Evolutionary conservation across 2,329 filamentous ascomycete genomes (phyloP), one percentile per base, ranked within the genome.

Genomic region (Fusarium caatingaense): DNA sequence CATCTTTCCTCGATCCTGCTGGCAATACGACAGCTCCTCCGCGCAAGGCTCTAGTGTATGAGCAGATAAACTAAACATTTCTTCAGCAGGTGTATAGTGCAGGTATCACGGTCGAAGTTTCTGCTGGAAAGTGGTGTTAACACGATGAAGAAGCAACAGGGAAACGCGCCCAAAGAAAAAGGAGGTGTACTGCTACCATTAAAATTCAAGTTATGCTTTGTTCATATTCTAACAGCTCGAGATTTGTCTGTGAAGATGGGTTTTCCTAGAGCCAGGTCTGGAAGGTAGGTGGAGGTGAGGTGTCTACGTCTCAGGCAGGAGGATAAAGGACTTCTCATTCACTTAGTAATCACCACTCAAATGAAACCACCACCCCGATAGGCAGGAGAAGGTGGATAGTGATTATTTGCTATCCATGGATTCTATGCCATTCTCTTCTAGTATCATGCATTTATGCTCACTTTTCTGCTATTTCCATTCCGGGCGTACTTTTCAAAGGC

Each of bases 201-300:
- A 4, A 5, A 37, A 18, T n/a, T 37, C 10, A n/a, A n/a, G 9
- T n/a, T 18, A 7, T 7, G 3, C 1, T 37, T 37, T 37, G 16
- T 4, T 37, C 18, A 11, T n/a, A 2, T 12, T 37, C 18, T 37
- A n/a, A 37, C n/a, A 37, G 18, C 0, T 37, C 6, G 18, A 37
- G 34, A 6, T n/a, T 2, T 37, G 9, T 11, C 5, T 6, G 9
- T n/a, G 18, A 3, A 10, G 7, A 37, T 2, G 16, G 1, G 9
- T 11, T 37, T 37, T n/a, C 18, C 11, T 3, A 11, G 1, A n/a
- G 9, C 18, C 34, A 37, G 34, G 34, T 37, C 18, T n/a, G 34
- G 34, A 37, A 37, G 18, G 34, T 7, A 4, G 18, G 18, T n/a
- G 34, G 18, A 37, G 34, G 34, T n/a, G 34, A 37, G 10, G 9